Evolutionary conservation across 306 rosid species (phyloP).

Genomic region (Hylodesmum podocarpum): DNA sequence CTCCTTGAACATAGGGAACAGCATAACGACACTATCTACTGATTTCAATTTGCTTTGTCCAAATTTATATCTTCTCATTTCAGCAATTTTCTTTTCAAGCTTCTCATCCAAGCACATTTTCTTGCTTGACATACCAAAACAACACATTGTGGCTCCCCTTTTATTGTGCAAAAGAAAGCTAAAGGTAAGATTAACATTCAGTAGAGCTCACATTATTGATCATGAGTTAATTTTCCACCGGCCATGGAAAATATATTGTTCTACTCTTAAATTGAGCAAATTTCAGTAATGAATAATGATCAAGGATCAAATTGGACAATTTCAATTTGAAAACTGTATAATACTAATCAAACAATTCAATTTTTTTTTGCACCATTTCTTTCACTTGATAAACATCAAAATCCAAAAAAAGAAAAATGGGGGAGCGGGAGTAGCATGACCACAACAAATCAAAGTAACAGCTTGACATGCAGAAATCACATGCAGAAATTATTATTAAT

Average conservation of each 20-base stretch:
- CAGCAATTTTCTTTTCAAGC: slow-evolving; percentile 63
- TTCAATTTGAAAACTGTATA: neutral
- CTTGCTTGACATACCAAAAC: slow-evolving; percentile 43
- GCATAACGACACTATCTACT: slow-evolving; percentile 64
- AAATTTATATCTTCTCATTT: slow-evolving; percentile 50
- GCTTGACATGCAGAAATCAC: neutral
- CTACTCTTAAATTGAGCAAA: neutral
- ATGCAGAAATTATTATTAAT: neutral
- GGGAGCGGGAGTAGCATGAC: too few species aligned
- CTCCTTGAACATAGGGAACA: slow-evolving; percentile 74
- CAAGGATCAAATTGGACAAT: neutral
- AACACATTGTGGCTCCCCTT: slow-evolving; percentile 61
- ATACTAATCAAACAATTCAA: neutral
- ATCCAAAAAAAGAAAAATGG: neutral
- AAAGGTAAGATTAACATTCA: slow-evolving; percentile 36
- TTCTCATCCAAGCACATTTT: slow-evolving; percentile 65
- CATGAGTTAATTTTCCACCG: neutral
- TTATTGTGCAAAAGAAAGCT: slow-evolving; percentile 39
- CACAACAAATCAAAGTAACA: neutral
- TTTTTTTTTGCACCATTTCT: neutral
- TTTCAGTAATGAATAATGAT: neutral
- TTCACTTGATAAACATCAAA: neutral
- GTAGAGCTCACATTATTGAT: too few species aligned
- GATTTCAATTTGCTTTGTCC: slow-evolving; percentile 60
- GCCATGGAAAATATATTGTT: neutral